Conservation (phyloP, 495 filamentous ascomycete genomes). For the Xylaria castorea region DNA sequence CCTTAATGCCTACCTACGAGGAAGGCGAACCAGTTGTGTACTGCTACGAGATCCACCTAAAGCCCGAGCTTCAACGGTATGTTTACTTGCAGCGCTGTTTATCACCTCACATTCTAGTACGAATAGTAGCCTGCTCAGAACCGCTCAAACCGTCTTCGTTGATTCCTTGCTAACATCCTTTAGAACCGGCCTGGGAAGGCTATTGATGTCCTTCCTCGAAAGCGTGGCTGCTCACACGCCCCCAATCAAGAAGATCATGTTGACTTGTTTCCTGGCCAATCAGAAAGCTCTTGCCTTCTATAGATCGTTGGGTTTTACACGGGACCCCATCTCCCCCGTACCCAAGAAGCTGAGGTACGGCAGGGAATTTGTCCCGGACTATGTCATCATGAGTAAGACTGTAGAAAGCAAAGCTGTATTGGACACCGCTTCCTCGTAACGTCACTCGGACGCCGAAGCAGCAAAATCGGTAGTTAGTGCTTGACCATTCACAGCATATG, state of each 20-base stretch:
- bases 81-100: background rate
- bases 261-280: conserved; percentile 82
- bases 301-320: conserved; percentile 66
- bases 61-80: conserved; percentile 57
- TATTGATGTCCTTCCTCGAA: conserved; percentile 53
- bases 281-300: conserved; percentile 68
- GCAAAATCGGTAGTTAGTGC: background rate
- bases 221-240: conserved; percentile 52
- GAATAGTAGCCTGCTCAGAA: background rate
- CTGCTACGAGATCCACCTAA: conserved; percentile 87
- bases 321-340: conserved; percentile 70
- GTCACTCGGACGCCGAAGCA: background rate
- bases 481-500: background rate
- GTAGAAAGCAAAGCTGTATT: conserved; percentile 36
- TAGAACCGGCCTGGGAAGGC: conserved; percentile 55
- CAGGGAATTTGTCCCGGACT: conserved; percentile 68
- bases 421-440: background rate
- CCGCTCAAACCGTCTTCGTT: too few relatives aligned
- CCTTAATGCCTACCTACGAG: conserved; percentile 85
- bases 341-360: conserved; percentile 69
- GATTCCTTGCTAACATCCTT: conserved; percentile 17
- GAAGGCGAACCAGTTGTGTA: conserved; percentile 77
- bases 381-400: conserved; percentile 73
- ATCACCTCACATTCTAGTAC: background rate
- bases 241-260: conserved; percentile 75